Percentiles rank a stretch among this genome's conserved stretches.
phyloP scores from a whole-genome alignment of 441 rosid species.

The Biscutella laevigata region DNA sequence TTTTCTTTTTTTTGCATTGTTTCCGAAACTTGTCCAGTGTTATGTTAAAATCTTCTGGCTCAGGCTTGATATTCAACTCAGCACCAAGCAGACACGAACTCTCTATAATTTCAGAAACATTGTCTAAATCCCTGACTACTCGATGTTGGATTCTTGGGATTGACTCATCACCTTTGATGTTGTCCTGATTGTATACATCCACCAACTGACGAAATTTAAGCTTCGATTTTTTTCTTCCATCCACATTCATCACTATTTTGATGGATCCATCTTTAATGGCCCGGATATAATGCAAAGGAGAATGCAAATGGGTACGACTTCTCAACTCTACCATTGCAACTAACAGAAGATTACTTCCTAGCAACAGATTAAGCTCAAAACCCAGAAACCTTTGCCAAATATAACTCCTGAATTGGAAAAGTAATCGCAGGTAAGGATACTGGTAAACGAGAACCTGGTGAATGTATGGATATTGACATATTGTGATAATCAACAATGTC shows the following conservation, averaged over 20 bases:
- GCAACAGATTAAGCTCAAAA: background rate
- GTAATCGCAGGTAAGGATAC: background rate
- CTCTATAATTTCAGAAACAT: slow-evolving; percentile 19
- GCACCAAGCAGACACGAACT: slow-evolving; percentile 3
- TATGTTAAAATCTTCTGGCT: slow-evolving; percentile 27
- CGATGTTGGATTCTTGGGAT: slow-evolving; percentile 7
- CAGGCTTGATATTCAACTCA: slow-evolving; percentile 9
- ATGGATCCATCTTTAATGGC: slow-evolving; percentile 29
- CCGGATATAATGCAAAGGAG: slow-evolving; percentile 20
- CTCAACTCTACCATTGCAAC: slow-evolving; percentile 43
- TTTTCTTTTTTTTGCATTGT: slow-evolving; percentile 46
- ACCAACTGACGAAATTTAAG: slow-evolving; percentile 33
- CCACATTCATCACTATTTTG: slow-evolving; percentile 27
- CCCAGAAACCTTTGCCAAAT: background rate
- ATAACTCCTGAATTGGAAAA: slow-evolving; percentile 3
- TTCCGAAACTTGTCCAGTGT: slow-evolving; percentile 47
- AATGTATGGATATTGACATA: background rate
- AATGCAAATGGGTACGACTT: slow-evolving; percentile 34
- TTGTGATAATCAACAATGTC: background rate
- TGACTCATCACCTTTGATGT: slow-evolving; percentile 1
- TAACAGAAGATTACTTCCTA: background rate
- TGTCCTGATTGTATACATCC: slow-evolving; percentile 28
- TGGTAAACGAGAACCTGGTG: background rate
- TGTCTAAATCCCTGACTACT: slow-evolving; percentile 17
- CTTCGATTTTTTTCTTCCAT: slow-evolving; percentile 23